Percentiles rank a stretch among this genome's conserved stretches.
Evolutionary conservation across 2,329 filamentous ascomycete genomes (phyloP).

Genomic region (Penicillium aurantiogriseum): DNA sequence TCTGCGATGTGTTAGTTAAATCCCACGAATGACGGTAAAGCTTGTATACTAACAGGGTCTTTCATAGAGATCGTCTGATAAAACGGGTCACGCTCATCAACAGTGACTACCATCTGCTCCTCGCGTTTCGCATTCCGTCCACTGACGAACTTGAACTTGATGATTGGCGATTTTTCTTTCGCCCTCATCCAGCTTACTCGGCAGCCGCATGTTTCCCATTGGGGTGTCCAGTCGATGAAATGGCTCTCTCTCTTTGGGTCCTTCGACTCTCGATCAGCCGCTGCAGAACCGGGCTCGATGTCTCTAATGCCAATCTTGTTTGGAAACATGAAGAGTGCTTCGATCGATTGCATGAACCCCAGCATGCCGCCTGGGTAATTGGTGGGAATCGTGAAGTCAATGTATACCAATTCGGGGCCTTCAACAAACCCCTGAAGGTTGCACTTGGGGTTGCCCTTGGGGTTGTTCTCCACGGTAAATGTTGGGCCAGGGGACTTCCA

Average conservation of each 20-base stretch:
- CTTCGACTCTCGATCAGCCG: neutral
- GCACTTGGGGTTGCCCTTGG: neutral
- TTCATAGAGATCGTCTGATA: neutral
- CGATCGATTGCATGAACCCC: neutral
- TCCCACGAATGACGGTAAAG: neutral
- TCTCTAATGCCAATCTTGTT: neutral
- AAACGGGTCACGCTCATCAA: neutral
- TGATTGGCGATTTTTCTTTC: neutral
- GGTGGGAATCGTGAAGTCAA: neutral
- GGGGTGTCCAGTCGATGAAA: neutral
- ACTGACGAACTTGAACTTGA: constrained; percentile 1
- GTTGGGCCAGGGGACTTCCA: neutral
- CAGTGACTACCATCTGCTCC: neutral
- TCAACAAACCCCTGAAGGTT: neutral
- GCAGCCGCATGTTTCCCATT: neutral
- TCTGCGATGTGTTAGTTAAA: constrained; percentile 1
- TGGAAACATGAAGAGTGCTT: neutral
- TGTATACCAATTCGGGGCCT: neutral
- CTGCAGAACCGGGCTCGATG: neutral
- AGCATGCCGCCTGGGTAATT: neutral
- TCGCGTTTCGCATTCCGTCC: neutral
- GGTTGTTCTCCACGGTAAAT: neutral
- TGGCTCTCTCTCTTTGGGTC: neutral
- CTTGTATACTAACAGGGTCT: neutral
- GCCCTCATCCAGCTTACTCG: constrained; percentile 4